These are phyloP conservation scores for Omphalea diandra DNA, from an alignment of 441 rosid species.

Conservation along the genomic window DNA sequence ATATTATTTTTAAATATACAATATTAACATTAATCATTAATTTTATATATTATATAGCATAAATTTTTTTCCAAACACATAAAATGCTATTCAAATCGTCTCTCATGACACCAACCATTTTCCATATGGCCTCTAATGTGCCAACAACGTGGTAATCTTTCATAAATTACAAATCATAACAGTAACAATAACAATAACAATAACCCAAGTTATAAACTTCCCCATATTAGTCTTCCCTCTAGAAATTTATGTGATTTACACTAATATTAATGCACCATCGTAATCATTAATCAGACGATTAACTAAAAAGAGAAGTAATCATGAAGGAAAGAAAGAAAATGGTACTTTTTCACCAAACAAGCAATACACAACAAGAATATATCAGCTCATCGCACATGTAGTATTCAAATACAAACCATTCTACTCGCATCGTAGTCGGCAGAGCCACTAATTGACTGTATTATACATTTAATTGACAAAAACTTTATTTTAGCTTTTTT, in stretches of 20 bases:
- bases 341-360: conserved; percentile 10
- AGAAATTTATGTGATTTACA: conserved; percentile 8
- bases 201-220: background rate
- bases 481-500: no score
- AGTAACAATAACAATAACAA: no score
- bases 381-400: background rate
- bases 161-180: background rate
- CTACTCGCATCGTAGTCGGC: conserved; percentile 50
- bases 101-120: no score
- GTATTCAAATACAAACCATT: background rate
- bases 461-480: no score
- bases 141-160: background rate
- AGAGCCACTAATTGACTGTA: conserved; percentile 23
- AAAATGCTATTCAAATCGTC: no score
- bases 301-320: conserved; percentile 32
- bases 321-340: conserved; percentile 15
- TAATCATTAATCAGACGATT: conserved; percentile 41
- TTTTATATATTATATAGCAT: no score
- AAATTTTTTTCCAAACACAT: no score
- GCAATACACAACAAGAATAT: background rate
- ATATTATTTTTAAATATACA: no score
- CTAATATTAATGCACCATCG: conserved; percentile 12
- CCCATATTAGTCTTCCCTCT: background rate
- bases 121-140: background rate
- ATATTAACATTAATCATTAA: no score